A percentile compares a stretch with the other conserved stretches of the same genome.
phyloP scores from a whole-genome alignment of 2,329 filamentous ascomycete genomes.

The Apiospora hydei region DNA sequence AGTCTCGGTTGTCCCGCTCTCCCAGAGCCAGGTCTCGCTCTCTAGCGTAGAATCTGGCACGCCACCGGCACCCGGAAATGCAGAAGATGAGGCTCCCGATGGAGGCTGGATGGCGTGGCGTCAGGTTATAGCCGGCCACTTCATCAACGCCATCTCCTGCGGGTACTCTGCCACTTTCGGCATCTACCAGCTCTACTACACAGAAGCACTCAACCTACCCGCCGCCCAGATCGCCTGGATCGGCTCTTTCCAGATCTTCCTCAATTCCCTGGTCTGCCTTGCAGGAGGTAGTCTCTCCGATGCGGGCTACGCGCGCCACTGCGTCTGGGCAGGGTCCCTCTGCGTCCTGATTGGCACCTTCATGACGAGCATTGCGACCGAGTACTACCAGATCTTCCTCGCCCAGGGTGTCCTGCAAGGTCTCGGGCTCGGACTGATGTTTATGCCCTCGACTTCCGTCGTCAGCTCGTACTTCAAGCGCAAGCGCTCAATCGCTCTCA shows the following conservation, averaged over 20 bases:
- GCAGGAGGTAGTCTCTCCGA: constrained; percentile 43
- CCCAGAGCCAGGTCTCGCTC: constrained; percentile 18
- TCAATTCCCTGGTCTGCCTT: constrained; percentile 42
- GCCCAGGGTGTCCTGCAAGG: constrained; percentile 60
- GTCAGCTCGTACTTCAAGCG: constrained; percentile 66
- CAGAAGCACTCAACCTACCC: constrained; percentile 42
- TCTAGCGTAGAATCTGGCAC: constrained; percentile 3
- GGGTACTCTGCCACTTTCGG: constrained; percentile 58
- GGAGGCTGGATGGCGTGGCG: constrained; percentile 57
- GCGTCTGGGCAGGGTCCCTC: constrained; percentile 41
- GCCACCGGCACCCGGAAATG: not conserved
- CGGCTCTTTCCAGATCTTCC: constrained; percentile 48
- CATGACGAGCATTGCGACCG: constrained; percentile 45
- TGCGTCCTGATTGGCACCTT: constrained; percentile 50
- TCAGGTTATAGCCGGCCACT: constrained; percentile 55
- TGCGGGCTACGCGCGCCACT: constrained; percentile 42
- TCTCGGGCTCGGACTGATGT: constrained; percentile 56
- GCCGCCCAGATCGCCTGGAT: constrained; percentile 51
- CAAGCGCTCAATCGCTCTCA: constrained; percentile 64
- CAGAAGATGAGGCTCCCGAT: constrained; percentile 45
- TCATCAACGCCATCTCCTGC: constrained; percentile 59
- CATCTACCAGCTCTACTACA: constrained; percentile 55
- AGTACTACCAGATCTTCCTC: constrained; percentile 51
- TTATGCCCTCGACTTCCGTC: constrained; percentile 59
- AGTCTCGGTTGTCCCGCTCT: constrained; percentile 24